Evolutionary conservation across 2,329 filamentous ascomycete species (phyloP), one percentile per base, ranked within the genome.

Genomic region (Fusarium mangiferae): DNA sequence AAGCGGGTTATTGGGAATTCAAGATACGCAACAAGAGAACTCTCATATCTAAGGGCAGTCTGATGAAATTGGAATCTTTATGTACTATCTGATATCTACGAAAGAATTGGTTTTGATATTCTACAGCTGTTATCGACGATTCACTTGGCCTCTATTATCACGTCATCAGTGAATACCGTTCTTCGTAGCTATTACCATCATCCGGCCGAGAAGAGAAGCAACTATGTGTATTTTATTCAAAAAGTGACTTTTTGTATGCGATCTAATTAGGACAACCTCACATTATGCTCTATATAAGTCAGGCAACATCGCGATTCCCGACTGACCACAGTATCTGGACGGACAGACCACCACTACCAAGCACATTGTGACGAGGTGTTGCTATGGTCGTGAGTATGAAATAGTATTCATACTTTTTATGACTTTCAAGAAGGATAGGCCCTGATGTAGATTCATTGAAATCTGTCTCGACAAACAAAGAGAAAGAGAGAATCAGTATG

Each of bases 291-390:
- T 3, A 10, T 13, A n/a, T 28, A 20, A 41, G 20, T 14, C 51
- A 42, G 7, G 11, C 2, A 20, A 12, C 12, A 26, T 17, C 13
- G 13, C 20, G 15, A 14, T 41, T 28, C 10, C 14, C 1, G 3
- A 5, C 15, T 17, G 4, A 2, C 6, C 1, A 4, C 7, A 7
- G 0, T 1, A 14, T 30, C 11, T 36, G 4, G 20, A 41, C 20
- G 4, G 20, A 41, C 20, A 18, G 13, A 1, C 24, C 6, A n/a
- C 15, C 11, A 30, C n/a, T 26, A 1, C 6, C 2, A 36, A 24
- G 17, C 6, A 7, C 20, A 24, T 11, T 4, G 8, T 18, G 15
- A 51, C 0, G 12, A 35, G 8, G 2, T 7, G 2, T 24, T 14
- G 6, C 4, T 24, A 24, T 18, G 8, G 12, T 10, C 4, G 4